These are phyloP conservation scores for Sclerotinia minor DNA, from an alignment of 2,329 filamentous ascomycete genomes.

Conservation along the genomic window DNA sequence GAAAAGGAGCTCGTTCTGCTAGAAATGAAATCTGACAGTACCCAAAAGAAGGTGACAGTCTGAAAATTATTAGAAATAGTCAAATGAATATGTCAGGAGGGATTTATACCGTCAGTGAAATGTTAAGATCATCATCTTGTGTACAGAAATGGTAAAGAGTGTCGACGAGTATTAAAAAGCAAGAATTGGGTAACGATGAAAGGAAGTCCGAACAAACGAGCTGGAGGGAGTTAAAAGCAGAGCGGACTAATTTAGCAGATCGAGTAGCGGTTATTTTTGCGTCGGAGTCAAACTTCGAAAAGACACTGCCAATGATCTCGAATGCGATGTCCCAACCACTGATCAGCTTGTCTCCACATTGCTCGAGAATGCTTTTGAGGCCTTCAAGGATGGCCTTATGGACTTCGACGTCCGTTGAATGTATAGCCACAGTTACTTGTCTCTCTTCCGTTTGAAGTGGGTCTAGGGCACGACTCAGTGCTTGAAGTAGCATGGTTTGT, in stretches of 20 bases:
- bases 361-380: constrained; percentile 79
- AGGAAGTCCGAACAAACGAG: constrained; percentile 95
- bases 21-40: constrained; percentile 83
- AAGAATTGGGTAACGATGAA: constrained; percentile 67
- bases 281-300: constrained; percentile 48
- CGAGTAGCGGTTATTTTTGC: constrained; percentile 46
- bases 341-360: constrained; percentile 79
- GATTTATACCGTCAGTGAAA: constrained; percentile 79
- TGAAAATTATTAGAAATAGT: constrained; percentile 41
- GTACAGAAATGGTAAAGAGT: constrained; percentile 86
- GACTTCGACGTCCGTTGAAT: constrained; percentile 71
- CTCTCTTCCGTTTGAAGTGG: constrained; percentile 57
- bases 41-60: constrained; percentile 96
- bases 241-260: constrained; percentile 76
- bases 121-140: constrained; percentile 90
- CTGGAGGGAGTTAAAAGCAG: constrained; percentile 85
- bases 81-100: neutral
- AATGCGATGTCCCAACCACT: constrained; percentile 87
- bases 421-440: constrained; percentile 56
- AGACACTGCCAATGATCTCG: constrained; percentile 80
- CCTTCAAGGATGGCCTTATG: constrained; percentile 79
- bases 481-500: constrained; percentile 70
- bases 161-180: constrained; percentile 76
- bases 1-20: constrained; percentile 58
- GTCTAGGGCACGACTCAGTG: constrained; percentile 61